Percentiles rank a stretch among this genome's conserved stretches.
These are phyloP conservation scores for Backusella luteola DNA, from an alignment of 192 early-diverging fungal genomes.

Conservation along the genomic window DNA sequence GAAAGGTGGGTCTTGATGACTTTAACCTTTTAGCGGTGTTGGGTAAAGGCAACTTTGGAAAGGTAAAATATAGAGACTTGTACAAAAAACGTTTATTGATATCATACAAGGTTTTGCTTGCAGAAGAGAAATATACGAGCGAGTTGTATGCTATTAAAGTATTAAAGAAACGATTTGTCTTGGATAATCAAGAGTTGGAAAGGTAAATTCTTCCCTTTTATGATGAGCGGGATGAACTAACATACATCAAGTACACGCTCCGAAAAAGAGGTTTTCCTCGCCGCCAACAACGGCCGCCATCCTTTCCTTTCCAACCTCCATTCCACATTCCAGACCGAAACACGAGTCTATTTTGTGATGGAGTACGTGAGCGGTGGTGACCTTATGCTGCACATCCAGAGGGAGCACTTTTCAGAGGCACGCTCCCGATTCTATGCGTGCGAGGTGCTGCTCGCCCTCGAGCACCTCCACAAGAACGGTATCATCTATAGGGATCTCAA, in stretches of 20 bases:
- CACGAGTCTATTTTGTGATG: slow-evolving; percentile 96
- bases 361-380: slow-evolving; percentile 98
- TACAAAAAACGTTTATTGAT: no score
- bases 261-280: slow-evolving; percentile 92
- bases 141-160: slow-evolving; percentile 98
- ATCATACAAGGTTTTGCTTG: slow-evolving; percentile 79
- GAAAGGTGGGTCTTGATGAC: slow-evolving; percentile 84
- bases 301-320: slow-evolving; percentile 96
- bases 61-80: slow-evolving; percentile 44
- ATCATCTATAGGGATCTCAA: slow-evolving; percentile 90
- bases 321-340: slow-evolving; percentile 94
- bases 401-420: slow-evolving; percentile 83
- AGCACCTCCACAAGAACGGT: slow-evolving; percentile 91
- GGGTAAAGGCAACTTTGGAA: slow-evolving; percentile 99
- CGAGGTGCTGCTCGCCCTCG: slow-evolving; percentile 91
- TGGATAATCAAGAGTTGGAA: slow-evolving; percentile 97
- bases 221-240: not conserved
- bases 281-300: slow-evolving; percentile 86
- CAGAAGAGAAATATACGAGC: slow-evolving; percentile 83
- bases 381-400: slow-evolving; percentile 97
- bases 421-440: slow-evolving; percentile 91
- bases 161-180: slow-evolving; percentile 95
- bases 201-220: slow-evolving; percentile 36
- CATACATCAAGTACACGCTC: slow-evolving; percentile 64
- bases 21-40: slow-evolving; percentile 94